These are phyloP conservation scores for Balakata baccata DNA, from an alignment of 345 rosid genomes.

Conservation along the genomic window DNA sequence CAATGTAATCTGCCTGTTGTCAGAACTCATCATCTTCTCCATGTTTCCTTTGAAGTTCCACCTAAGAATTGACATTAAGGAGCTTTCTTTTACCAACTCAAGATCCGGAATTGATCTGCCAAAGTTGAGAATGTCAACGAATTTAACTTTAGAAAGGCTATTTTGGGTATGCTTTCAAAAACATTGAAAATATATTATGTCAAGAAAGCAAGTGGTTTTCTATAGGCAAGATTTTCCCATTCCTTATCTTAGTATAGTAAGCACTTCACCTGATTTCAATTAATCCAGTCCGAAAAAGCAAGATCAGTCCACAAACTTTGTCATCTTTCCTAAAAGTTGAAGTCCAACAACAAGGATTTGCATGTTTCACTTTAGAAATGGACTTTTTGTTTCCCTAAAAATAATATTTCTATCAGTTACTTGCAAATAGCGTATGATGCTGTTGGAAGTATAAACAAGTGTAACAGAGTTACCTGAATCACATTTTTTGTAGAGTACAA, in stretches of 20 bases:
- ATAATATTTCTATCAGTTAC: conserved; percentile 1
- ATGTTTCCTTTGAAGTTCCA: conserved; percentile 75
- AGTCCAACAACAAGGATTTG: conserved; percentile 25
- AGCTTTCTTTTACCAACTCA: conserved; percentile 60
- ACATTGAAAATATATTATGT: neutral
- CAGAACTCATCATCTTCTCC: conserved; percentile 61
- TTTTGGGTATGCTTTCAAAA: neutral
- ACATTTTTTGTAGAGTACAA: conserved; percentile 43
- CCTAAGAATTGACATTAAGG: conserved; percentile 63
- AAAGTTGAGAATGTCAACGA: neutral
- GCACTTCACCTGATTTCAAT: conserved; percentile 28
- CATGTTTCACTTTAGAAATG: conserved; percentile 29
- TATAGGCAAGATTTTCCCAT: neutral
- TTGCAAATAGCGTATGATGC: conserved; percentile 5
- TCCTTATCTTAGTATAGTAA: too few relatives aligned
- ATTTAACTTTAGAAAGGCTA: neutral
- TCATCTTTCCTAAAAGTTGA: conserved; percentile 23
- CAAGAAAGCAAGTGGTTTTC: neutral
- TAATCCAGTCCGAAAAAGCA: conserved; percentile 25
- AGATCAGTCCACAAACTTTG: conserved; percentile 18
- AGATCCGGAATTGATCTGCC: conserved; percentile 77
- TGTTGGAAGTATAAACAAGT: conserved; percentile 9
- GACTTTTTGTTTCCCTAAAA: conserved; percentile 28
- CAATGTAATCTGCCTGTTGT: conserved; percentile 57
- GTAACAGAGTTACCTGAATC: conserved; percentile 52